Base-by-base conservation (phyloP, 1,139 yeast genomes). In the Nakaseomyces bracarensis region DNA sequence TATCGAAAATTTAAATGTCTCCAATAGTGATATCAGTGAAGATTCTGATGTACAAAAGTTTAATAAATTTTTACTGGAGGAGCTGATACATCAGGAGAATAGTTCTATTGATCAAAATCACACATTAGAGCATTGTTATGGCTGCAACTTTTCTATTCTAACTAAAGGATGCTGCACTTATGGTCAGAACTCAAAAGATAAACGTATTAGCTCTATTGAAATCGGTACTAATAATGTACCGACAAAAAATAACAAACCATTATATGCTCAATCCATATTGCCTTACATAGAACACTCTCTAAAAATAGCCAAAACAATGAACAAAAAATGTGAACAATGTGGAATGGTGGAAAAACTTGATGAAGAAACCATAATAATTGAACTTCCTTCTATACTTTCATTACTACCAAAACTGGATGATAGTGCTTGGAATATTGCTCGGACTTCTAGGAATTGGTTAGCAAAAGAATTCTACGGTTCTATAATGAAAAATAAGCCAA, bases 341-440 rank as follows among this genome's bases (percentile, higher is more conserved):
- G 61, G 66, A 3, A 64, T 64, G 38, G 64, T 64, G 38, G 89
- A 82, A 50, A 60, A 67, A 6, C 66, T 81, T 25, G 81, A 79
- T 46, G 69, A 74, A 7, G 67, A 69, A 23, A 70, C 72, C 39
- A 63, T 69, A 0, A 72, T 76, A 2, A 66, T 67, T 18, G 69
- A 69, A 38, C 65, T 85, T 13, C 93, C 96, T 0, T 77, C 81
- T 2, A 68, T 86, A 7, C 61, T 87, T 30, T 74, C 82, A 6
- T 64, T 87, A 36, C 81, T 81, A 51, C 57, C 82, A 21, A 70
- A 74, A 43, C 63, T 82, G 42, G 59, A 71, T 27, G 69, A 72
- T 45, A 72, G 71, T 35, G 83, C 80, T 48, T 70, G 69, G 65
- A 60, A 63, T 42, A 60, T 61, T 15, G 64, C 70, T 3, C 66